Evolutionary conservation across 2,329 filamentous ascomycete genomes (phyloP).

Genomic region (Hymenoscyphus fraxineus): DNA sequence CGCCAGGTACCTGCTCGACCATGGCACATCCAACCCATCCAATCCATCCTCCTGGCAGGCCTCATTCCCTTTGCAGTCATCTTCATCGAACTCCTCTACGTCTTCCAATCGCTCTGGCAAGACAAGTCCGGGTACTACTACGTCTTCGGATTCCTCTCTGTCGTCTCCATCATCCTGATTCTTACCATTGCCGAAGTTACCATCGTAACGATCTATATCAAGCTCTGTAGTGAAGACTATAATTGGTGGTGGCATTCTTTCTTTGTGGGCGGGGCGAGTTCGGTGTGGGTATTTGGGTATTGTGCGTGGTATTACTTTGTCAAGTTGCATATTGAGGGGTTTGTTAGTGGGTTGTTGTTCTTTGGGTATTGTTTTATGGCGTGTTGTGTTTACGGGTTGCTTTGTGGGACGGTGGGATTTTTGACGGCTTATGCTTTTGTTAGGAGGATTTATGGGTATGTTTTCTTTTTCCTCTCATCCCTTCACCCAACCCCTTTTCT

Average conservation of each 20-base stretch:
- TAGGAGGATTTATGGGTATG: constrained; percentile 74
- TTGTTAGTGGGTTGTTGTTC: constrained; percentile 76
- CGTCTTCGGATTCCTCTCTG: constrained; percentile 79
- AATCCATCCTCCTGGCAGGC: constrained; percentile 67
- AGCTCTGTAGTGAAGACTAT: constrained; percentile 81
- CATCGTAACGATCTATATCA: constrained; percentile 76
- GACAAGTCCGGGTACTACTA: constrained; percentile 93
- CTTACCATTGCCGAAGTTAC: constrained; percentile 79
- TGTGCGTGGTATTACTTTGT: constrained; percentile 80
- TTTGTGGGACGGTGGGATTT: constrained; percentile 82
- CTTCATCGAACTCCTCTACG: constrained; percentile 81
- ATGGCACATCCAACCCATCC: constrained; percentile 67
- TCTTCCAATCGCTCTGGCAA: constrained; percentile 84
- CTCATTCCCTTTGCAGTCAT: constrained; percentile 82
- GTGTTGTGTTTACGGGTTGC: constrained; percentile 73
- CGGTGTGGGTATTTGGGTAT: constrained; percentile 79
- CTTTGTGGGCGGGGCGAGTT: constrained; percentile 69
- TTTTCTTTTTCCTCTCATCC: constrained; percentile 16
- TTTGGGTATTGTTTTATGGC: constrained; percentile 82
- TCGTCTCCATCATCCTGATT: constrained; percentile 68
- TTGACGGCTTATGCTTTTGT: constrained; percentile 81
- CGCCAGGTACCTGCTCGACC: constrained; percentile 71
- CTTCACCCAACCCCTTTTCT: background rate
- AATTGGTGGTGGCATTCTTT: constrained; percentile 94
- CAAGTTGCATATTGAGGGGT: constrained; percentile 76